Evolutionary conservation across 2,329 filamentous ascomycete genomes (phyloP).

Genomic region (Penicillium italicum): DNA sequence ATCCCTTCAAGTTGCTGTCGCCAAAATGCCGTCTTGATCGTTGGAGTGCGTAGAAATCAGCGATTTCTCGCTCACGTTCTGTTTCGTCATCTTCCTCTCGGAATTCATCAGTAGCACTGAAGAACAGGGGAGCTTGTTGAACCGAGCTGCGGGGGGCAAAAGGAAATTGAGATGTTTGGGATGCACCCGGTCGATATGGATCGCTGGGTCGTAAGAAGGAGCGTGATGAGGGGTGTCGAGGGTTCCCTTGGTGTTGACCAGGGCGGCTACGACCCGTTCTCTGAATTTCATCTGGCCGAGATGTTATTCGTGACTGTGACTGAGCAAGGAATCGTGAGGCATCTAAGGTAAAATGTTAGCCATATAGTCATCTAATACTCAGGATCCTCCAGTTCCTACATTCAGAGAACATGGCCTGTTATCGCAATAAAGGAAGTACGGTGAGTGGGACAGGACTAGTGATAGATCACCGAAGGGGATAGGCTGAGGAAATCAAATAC

Average conservation of each 20-base stretch:
- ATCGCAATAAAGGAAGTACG: conserved; percentile 10
- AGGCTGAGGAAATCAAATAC: conserved; percentile 1
- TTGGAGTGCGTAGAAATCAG: conserved; percentile 91
- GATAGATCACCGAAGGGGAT: neutral
- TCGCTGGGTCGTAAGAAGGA: conserved; percentile 59
- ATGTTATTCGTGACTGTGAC: conserved; percentile 85
- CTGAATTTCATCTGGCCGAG: conserved; percentile 57
- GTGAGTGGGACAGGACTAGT: neutral
- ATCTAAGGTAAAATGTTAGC: conserved; percentile 57
- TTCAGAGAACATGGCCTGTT: conserved; percentile 73
- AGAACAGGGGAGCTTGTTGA: conserved; percentile 88
- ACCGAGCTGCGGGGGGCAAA: conserved; percentile 74
- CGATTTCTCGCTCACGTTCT: conserved; percentile 83
- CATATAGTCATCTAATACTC: conserved; percentile 1
- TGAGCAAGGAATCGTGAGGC: conserved; percentile 94
- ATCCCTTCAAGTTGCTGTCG: conserved; percentile 77
- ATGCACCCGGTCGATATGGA: conserved; percentile 71
- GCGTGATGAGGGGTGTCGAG: conserved; percentile 49
- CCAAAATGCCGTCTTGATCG: conserved; percentile 85
- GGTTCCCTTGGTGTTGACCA: conserved; percentile 44
- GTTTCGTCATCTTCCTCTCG: conserved; percentile 90
- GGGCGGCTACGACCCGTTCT: conserved; percentile 48
- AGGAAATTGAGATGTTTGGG: conserved; percentile 70
- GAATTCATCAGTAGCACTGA: conserved; percentile 85
- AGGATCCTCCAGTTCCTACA: conserved; percentile 57